phyloP scores from a whole-genome alignment of 768 basidiomycete species.

The Hericium alpestre region DNA sequence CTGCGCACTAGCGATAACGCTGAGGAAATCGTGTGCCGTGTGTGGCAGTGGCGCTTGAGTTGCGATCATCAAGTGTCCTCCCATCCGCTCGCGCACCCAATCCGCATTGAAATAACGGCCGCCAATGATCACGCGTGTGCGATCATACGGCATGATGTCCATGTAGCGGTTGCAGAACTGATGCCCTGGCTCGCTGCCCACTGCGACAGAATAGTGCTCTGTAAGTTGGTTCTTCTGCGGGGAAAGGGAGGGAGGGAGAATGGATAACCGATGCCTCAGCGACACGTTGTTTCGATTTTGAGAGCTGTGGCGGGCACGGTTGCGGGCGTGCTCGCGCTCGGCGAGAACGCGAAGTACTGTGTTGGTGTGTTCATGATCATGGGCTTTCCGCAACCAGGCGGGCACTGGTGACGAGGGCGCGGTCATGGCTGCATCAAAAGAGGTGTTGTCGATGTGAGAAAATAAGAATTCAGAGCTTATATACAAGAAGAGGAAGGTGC shows the following conservation, averaged over 20 bases:
- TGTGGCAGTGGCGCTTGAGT: slow-evolving; percentile 68
- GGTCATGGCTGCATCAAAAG: neutral
- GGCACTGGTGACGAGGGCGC: slow-evolving; percentile 1
- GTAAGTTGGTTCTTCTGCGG: slow-evolving; percentile 14
- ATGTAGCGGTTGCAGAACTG: slow-evolving; percentile 52
- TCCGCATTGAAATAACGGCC: slow-evolving; percentile 71
- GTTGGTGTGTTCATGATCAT: slow-evolving; percentile 17
- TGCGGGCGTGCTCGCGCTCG: slow-evolving; percentile 28
- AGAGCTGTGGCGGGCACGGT: slow-evolving; percentile 20
- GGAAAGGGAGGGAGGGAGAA: slow-evolving; percentile 12
- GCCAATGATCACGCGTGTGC: slow-evolving; percentile 57
- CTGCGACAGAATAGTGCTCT: slow-evolving; percentile 46
- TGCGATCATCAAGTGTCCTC: slow-evolving; percentile 77
- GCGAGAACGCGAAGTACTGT: slow-evolving; percentile 25
- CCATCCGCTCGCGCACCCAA: slow-evolving; percentile 70
- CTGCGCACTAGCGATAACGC: slow-evolving; percentile 36
- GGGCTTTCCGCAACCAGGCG: slow-evolving; percentile 20
- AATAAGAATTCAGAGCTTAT: neutral
- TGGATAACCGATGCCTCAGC: slow-evolving; percentile 6
- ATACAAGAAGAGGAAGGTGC: neutral
- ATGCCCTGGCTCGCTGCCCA: slow-evolving; percentile 38
- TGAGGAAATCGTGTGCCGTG: slow-evolving; percentile 71
- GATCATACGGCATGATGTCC: slow-evolving; percentile 72
- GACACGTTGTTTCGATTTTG: slow-evolving; percentile 14
- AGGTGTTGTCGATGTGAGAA: neutral